Conservation (phyloP, 805 yeast genomes). For the Saturnispora besseyi region DNA sequence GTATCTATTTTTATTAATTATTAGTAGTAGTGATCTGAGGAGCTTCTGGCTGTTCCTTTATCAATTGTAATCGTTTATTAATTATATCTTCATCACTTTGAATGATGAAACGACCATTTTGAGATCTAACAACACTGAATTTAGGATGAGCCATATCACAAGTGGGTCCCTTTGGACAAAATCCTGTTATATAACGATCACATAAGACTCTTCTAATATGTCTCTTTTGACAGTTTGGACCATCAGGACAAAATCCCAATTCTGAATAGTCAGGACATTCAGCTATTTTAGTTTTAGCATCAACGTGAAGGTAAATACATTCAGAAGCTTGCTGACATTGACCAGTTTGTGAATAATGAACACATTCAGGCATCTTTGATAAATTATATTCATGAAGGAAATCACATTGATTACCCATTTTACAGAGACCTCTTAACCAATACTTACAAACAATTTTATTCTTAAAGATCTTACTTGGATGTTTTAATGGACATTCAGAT, state of each 20-base stretch:
- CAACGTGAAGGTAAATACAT: conserved; percentile 86
- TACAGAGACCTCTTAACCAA: conserved; percentile 96
- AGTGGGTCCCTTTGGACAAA: conserved; percentile 81
- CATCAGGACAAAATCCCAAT: conserved; percentile 85
- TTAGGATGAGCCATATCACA: conserved; percentile 81
- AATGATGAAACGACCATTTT: conserved; percentile 38
- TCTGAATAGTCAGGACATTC: conserved; percentile 72
- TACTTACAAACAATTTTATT: conserved; percentile 93
- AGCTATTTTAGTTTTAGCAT: conserved; percentile 82
- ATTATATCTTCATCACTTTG: conserved; percentile 33
- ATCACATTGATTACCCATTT: conserved; percentile 94
- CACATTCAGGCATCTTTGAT: conserved; percentile 94
- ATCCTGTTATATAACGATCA: conserved; percentile 76
- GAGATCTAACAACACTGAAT: conserved; percentile 37
- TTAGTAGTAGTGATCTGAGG: background rate
- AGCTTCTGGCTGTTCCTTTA: conserved; percentile 5
- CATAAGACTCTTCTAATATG: conserved; percentile 74
- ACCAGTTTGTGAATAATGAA: conserved; percentile 73
- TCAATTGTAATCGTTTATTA: conserved; percentile 17
- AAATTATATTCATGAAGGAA: conserved; percentile 90
- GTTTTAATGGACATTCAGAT: conserved; percentile 77
- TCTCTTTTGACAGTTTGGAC: conserved; percentile 75
- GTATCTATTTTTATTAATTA: background rate
- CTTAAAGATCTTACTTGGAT: conserved; percentile 48
- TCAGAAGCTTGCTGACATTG: conserved; percentile 90